Evolutionary conservation across 306 rosid species (phyloP).

Genomic region (Parietaria judaica): DNA sequence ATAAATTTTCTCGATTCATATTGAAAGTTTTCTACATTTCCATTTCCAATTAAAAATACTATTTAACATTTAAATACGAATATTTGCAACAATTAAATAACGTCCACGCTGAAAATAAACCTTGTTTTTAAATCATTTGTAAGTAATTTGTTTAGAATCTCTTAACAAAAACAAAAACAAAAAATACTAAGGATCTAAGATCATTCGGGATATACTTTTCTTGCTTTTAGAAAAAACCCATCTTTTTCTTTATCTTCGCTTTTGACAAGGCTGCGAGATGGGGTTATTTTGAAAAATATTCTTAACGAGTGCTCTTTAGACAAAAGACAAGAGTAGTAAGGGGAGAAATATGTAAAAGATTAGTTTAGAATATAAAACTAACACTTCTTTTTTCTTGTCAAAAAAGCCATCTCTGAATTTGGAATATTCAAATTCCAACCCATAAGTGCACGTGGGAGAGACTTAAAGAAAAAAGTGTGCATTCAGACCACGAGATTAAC

Average conservation of each 20-base stretch:
- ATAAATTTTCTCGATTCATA: too few relatives aligned
- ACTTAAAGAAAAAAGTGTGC: neutral
- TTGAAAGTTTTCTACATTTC: too few relatives aligned
- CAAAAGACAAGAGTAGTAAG: neutral
- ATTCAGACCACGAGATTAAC: slow-evolving; percentile 11
- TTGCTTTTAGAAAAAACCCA: neutral
- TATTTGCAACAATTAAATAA: too few relatives aligned
- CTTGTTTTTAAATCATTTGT: too few relatives aligned
- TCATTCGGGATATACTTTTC: neutral
- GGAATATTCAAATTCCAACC: slow-evolving; percentile 26
- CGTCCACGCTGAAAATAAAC: too few relatives aligned
- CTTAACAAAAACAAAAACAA: neutral
- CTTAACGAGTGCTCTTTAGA: neutral
- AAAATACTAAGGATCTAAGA: neutral
- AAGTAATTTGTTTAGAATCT: too few relatives aligned
- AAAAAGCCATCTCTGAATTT: slow-evolving; percentile 5
- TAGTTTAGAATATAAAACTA: neutral
- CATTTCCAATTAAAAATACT: too few relatives aligned
- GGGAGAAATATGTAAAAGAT: neutral
- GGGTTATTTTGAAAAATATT: slow-evolving; percentile 5
- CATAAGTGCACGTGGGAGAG: slow-evolving; percentile 22
- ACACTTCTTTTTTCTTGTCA: neutral
- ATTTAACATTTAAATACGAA: too few relatives aligned
- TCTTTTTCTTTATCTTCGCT: slow-evolving; percentile 1
- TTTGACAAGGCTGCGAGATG: slow-evolving; percentile 14